phyloP scores from a whole-genome alignment of 2,329 filamentous ascomycete species.

The Raffaelea albimanens region DNA sequence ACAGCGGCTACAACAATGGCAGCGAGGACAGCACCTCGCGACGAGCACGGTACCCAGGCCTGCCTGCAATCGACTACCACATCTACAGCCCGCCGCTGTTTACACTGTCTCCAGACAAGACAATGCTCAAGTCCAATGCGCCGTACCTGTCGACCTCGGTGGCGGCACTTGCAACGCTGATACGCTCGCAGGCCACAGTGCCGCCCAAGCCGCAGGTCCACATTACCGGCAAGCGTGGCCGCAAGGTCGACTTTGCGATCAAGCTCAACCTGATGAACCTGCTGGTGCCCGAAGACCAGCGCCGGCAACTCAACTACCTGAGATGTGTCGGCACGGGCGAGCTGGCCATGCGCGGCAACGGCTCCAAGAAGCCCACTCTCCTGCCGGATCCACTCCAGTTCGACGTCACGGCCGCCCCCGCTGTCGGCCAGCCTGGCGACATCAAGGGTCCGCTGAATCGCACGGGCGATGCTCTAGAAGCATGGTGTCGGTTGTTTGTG shows the following conservation, averaged over 20 bases:
- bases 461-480: slow-evolving; percentile 27
- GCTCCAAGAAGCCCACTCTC: slow-evolving; percentile 24
- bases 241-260: slow-evolving; percentile 40
- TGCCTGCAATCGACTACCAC: slow-evolving; percentile 40
- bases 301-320: slow-evolving; percentile 41
- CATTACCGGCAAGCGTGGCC: slow-evolving; percentile 35
- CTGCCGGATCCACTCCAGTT: slow-evolving; percentile 29
- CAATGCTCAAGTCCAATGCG: slow-evolving; percentile 35
- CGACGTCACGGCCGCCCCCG: no score
- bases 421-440: slow-evolving; percentile 29
- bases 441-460: not conserved
- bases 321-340: slow-evolving; percentile 40
- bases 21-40: slow-evolving; percentile 13
- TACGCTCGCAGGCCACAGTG: slow-evolving; percentile 38
- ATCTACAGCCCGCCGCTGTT: slow-evolving; percentile 43
- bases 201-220: slow-evolving; percentile 46
- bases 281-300: slow-evolving; percentile 36
- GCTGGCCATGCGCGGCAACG: slow-evolving; percentile 37
- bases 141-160: slow-evolving; percentile 38
- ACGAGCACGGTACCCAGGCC: slow-evolving; percentile 29
- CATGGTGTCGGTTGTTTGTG: slow-evolving; percentile 39
- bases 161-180: slow-evolving; percentile 32
- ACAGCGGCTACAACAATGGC: not conserved
- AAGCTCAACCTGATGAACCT: slow-evolving; percentile 45
- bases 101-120: slow-evolving; percentile 38